Conservation (phyloP, 208 protist genomes). For the Leishmania major region DNA sequence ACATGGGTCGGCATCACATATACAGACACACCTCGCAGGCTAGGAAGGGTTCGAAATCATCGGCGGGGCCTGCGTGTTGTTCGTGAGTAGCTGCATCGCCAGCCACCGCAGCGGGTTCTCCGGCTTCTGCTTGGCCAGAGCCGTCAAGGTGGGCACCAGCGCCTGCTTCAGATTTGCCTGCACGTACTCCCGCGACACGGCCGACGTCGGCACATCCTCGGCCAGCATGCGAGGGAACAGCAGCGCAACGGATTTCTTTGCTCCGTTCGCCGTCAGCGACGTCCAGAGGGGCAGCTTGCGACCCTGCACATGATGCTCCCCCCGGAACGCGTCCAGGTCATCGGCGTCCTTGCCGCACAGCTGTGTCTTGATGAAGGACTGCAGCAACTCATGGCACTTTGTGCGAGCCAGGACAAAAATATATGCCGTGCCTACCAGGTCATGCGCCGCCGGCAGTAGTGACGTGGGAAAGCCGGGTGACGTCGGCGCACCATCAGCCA, state of each 20-base stretch:
- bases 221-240: constrained; percentile 84
- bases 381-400: constrained; percentile 65
- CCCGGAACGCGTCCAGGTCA: constrained; percentile 15
- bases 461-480: constrained; percentile 26
- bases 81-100: constrained; percentile 81
- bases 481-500: background rate
- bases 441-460: constrained; percentile 26
- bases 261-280: constrained; percentile 37
- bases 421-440: constrained; percentile 70
- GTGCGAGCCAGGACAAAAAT: constrained; percentile 76
- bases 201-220: constrained; percentile 63
- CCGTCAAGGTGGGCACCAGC: constrained; percentile 85
- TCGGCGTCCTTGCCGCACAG: constrained; percentile 51
- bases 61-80: constrained; percentile 76
- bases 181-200: constrained; percentile 80
- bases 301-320: constrained; percentile 28
- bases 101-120: constrained; percentile 87
- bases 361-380: constrained; percentile 47
- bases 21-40: background rate
- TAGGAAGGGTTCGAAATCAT: constrained; percentile 37
- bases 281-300: constrained; percentile 35
- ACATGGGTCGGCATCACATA: background rate
- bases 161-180: constrained; percentile 79
- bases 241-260: constrained; percentile 55
- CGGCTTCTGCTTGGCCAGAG: constrained; percentile 81